A percentile compares a stretch with the other conserved stretches of the same genome.
These are phyloP conservation scores for Grigorovia humatica DNA, from an alignment of 805 yeast species.

Conservation along the genomic window DNA sequence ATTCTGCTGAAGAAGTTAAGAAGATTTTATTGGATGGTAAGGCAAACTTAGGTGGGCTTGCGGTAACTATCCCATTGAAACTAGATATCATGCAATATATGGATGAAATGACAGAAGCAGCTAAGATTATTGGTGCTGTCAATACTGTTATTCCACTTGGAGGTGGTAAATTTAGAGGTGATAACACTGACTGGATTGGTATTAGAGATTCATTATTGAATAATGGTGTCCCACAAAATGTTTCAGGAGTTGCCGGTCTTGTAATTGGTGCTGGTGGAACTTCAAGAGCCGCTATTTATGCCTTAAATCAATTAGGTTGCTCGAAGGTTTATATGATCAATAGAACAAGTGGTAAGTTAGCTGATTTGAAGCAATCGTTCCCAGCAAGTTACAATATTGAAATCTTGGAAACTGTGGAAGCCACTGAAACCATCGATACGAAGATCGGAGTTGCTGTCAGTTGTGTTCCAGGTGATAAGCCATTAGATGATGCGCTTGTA, in stretches of 20 bases:
- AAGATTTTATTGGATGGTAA: conserved; percentile 38
- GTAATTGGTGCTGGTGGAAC: conserved; percentile 98
- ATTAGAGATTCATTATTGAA: conserved; percentile 56
- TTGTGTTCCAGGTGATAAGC: conserved; percentile 76
- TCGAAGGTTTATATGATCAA: conserved; percentile 64
- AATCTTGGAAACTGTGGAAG: conserved; percentile 40
- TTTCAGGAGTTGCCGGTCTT: conserved; percentile 44
- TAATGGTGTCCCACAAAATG: conserved; percentile 47
- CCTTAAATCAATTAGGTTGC: conserved; percentile 73
- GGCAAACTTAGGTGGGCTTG: conserved; percentile 74
- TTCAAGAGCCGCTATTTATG: conserved; percentile 86
- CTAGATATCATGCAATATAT: conserved; percentile 63
- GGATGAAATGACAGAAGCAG: conserved; percentile 63
- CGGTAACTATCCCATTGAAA: conserved; percentile 90
- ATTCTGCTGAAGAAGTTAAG: conserved; percentile 46
- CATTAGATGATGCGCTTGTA: conserved; percentile 45
- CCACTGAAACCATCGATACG: conserved; percentile 31
- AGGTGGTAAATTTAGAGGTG: conserved; percentile 52
- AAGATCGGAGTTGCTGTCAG: conserved; percentile 55
- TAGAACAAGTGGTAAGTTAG: conserved; percentile 62
- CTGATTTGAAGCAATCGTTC: conserved; percentile 49
- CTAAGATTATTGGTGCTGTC: conserved; percentile 80
- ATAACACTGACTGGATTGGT: conserved; percentile 95
- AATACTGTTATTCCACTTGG: conserved; percentile 65
- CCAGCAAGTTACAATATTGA: conserved; percentile 50